Evolutionary conservation across 345 rosid genomes (phyloP).

Genomic region (Cardamine resedifolia): DNA sequence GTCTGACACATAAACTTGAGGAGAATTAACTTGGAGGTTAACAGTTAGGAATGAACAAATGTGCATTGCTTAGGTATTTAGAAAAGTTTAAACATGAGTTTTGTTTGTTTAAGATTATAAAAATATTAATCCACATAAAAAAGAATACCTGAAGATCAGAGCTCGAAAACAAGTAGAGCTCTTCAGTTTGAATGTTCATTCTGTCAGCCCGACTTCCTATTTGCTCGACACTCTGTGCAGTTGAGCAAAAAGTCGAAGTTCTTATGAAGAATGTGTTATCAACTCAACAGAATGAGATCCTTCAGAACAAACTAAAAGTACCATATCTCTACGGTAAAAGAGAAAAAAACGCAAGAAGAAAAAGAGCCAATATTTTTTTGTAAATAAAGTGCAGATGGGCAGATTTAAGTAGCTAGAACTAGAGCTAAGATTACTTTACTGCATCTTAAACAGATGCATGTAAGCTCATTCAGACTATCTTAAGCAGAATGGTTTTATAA

Average conservation of each 20-base stretch:
- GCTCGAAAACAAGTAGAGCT: constrained; percentile 76
- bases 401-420: neutral
- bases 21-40: neutral
- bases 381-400: neutral
- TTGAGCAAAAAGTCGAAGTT: neutral
- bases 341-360: neutral
- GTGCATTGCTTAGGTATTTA: neutral
- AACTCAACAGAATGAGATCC: neutral
- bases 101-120: neutral
- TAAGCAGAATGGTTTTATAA: neutral
- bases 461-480: constrained; percentile 2
- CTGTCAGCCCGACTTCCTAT: constrained; percentile 89
- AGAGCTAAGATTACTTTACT: neutral
- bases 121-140: neutral
- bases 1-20: neutral
- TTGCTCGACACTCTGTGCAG: constrained; percentile 89
- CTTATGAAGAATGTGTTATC: constrained; percentile 1
- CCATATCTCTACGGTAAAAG: neutral
- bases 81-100: neutral
- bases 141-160: constrained; percentile 78
- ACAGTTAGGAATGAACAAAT: neutral
- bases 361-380: constrained; percentile 1
- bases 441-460: constrained; percentile 12
- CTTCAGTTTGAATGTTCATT: constrained; percentile 57
- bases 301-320: constrained; percentile 2